Conservation (phyloP, 495 filamentous ascomycete genomes). For the Neurospora tetraspora region DNA sequence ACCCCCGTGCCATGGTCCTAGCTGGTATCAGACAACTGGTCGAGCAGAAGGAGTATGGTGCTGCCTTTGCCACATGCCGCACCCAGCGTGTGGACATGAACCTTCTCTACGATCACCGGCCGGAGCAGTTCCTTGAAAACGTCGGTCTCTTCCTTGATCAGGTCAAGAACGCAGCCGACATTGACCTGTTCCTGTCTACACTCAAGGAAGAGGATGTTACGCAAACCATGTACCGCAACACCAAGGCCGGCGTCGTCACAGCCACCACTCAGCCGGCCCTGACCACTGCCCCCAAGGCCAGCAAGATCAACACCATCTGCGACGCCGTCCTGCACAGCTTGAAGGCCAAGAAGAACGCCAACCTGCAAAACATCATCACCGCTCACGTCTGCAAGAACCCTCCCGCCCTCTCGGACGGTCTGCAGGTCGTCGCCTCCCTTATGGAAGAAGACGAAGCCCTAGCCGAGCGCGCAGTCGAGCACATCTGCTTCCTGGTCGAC, state of each 20-base stretch:
- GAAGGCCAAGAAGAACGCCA: constrained; percentile 48
- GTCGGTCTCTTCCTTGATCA: constrained; percentile 75
- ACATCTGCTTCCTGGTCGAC: constrained; percentile 94
- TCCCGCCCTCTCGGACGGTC: constrained; percentile 77
- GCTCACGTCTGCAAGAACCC: constrained; percentile 89
- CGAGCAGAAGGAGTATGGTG: constrained; percentile 65
- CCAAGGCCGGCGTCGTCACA: constrained; percentile 31
- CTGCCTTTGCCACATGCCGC: constrained; percentile 77
- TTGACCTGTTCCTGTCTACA: constrained; percentile 88
- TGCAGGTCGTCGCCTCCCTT: constrained; percentile 65
- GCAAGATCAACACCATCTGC: constrained; percentile 79
- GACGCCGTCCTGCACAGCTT: constrained; percentile 70
- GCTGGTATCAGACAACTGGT: constrained; percentile 77
- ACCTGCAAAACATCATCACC: constrained; percentile 88
- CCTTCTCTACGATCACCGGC: constrained; percentile 88
- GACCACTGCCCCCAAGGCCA: constrained; percentile 20
- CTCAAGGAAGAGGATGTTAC: constrained; percentile 89
- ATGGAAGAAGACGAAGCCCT: constrained; percentile 56
- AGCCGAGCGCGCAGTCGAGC: constrained; percentile 78
- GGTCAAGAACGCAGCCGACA: constrained; percentile 70
- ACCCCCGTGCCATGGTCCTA: constrained; percentile 82
- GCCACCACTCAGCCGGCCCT: constrained; percentile 10
- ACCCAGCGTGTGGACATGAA: constrained; percentile 96
- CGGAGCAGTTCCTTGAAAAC: constrained; percentile 68
- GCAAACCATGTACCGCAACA: constrained; percentile 87